Base-by-base conservation (phyloP, 495 filamentous ascomycete genomes). In the Elasticomyces elasticus region DNA sequence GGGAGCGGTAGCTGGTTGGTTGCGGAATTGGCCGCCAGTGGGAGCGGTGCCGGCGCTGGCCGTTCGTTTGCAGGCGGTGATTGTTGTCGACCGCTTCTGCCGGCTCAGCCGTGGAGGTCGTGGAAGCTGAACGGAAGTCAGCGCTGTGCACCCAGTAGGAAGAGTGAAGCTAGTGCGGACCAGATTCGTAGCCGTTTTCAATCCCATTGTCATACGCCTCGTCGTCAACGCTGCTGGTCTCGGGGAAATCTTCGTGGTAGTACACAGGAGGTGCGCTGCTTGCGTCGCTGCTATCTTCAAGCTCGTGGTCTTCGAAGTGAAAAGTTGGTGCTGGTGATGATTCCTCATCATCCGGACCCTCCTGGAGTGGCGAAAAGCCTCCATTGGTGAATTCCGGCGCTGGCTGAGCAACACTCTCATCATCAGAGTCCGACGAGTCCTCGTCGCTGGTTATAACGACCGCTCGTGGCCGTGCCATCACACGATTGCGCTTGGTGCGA, bases 311-410 rank as follows among this genome's bases (percentile, higher is more conserved):
- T 15, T 45, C 42, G 19, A 5, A 40, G 6, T 24, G 20, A 22
- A 24, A 19, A 22, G 19, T 15, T 3, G 42, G 19, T 12, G 42
- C 19, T 10, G 31, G 31, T 37, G 31, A 10, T 37, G 20, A 24
- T 17, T 24, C 23, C n/a, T 24, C 28, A 33, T 22, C 30, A 1
- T 35, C 41, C 1, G 7, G 15, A 22, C 31, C 49, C 20, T 45
- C 15, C 9, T 52, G 26, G 17, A 51, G 24, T 10, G 54, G 48
- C 22, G 46, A 58, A 31, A 58, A 58, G 56, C 56, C 51, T 12
- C 27, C 49, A 5, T 12, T 38, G 1, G 42, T 22, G 17, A 40
- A 19, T 20, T 26, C 12, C 6, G 17, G 24, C 11, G 9, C 5
- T n/a, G 31, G 12, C 26, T 24, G 41, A 17, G 19, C 20, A 15